Evolutionary conservation across 2,329 filamentous ascomycete species (phyloP), one percentile per base, ranked within the genome.

Genomic region (Helotiales sp.): DNA sequence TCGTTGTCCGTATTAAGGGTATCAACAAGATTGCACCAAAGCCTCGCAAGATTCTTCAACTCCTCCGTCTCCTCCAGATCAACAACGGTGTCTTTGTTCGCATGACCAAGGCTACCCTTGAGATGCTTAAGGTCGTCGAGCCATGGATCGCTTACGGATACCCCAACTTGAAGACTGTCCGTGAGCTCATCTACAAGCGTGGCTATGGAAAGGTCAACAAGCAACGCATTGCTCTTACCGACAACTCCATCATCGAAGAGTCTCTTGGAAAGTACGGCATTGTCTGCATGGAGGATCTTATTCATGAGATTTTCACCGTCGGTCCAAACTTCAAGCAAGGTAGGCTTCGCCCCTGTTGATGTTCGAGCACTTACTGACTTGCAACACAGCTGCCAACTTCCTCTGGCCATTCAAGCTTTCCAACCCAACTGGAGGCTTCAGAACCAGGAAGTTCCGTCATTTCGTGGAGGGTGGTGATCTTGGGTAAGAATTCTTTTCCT

Each of bases 11-110:
- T 79, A 99, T 99, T 86, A 99, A 99, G 91, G 95, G 93, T 96
- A 98, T 99, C 92, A 98, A 98, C 91, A 99, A 99, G 90, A 98
- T 99, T 74, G 88, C 96, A 77, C 95, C 95, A 72, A 98, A 99
- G 90, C 96, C 96, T 80, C 93, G 95, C 86, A 99, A 99, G 89
- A 98, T 96, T 75, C 88, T 99, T 72, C 95, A 99, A 83, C 91
- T 99, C 63, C 93, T 99, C 77, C 93, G 95, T 85, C 91, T 99
- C 69, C 89, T 99, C 74, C 95, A 99, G 85, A 99, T 99, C 90
- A 99, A 99, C 91, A 98, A 96, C 80, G 95, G 93, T 80, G 91
- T 97, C 79, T 99, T 99, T 83, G 84, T 99, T 81, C 89, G 87
- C 75, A 84, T 97, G 75, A 98, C 93, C 82, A 99, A 98, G 89